These are phyloP conservation scores for Rhodotorula paludigena DNA, from an alignment of 768 basidiomycete species.

Conservation along the genomic window DNA sequence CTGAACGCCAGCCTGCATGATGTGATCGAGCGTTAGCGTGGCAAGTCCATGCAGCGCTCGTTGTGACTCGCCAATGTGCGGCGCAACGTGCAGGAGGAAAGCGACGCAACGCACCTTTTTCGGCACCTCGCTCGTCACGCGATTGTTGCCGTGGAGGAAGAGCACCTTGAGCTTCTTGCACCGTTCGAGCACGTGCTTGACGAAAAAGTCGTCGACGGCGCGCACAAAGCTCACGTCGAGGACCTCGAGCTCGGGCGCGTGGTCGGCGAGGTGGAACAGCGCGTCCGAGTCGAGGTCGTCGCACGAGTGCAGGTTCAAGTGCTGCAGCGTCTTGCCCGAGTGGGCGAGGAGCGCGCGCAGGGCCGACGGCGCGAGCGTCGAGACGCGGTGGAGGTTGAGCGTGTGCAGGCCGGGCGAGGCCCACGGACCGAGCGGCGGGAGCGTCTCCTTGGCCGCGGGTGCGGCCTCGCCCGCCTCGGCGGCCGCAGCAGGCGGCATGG, in stretches of 20 bases:
- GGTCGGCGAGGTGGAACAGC: slow-evolving; percentile 47
- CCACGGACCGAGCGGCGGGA: no score
- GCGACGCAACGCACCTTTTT: slow-evolving; percentile 45
- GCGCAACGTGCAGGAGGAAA: no score
- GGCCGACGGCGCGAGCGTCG: slow-evolving; percentile 52
- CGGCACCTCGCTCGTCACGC: slow-evolving; percentile 53
- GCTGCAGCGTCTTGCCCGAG: slow-evolving; percentile 58
- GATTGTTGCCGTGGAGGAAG: slow-evolving; percentile 58
- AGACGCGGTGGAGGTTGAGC: slow-evolving; percentile 60
- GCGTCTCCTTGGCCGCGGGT: no score
- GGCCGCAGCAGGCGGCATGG: background rate
- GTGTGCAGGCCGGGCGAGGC: slow-evolving; percentile 40
- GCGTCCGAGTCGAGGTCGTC: slow-evolving; percentile 57
- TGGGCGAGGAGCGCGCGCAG: slow-evolving; percentile 63
- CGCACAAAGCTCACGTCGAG: slow-evolving; percentile 84
- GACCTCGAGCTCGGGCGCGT: slow-evolving; percentile 52
- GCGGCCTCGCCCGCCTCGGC: background rate
- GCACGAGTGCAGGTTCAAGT: slow-evolving; percentile 73
- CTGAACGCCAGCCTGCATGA: slow-evolving; percentile 25
- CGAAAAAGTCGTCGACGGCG: slow-evolving; percentile 70
- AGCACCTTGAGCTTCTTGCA: slow-evolving; percentile 52
- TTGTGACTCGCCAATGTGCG: no score
- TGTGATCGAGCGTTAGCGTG: no score
- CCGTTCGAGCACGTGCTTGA: slow-evolving; percentile 62
- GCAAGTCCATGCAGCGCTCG: no score